Conservation (phyloP, 1,284 basidiomycete genomes). For the Cystobasidium sp. region DNA sequence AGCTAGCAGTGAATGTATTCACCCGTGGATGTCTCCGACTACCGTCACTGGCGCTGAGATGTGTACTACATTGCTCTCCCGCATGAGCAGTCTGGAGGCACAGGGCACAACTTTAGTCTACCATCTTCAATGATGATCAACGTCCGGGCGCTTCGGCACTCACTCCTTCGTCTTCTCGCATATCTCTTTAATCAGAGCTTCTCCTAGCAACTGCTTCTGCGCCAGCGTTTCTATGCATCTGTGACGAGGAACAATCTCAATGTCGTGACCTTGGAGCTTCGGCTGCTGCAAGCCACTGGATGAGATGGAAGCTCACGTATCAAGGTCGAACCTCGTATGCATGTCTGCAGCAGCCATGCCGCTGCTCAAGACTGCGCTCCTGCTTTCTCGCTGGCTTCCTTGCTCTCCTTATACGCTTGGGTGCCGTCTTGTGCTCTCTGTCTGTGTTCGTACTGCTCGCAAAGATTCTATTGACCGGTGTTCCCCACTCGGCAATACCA, state of each 20-base stretch:
- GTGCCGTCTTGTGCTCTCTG: too few relatives aligned
- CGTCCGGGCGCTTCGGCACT: not conserved
- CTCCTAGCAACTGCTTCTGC: slow-evolving; percentile 88
- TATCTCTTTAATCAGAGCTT: slow-evolving; percentile 89
- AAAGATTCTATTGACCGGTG: too few relatives aligned
- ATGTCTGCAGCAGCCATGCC: slow-evolving; percentile 23
- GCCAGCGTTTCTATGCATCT: slow-evolving; percentile 73
- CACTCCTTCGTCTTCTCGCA: slow-evolving; percentile 95
- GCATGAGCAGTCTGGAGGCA: slow-evolving; percentile 77
- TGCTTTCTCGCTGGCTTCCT: not conserved
- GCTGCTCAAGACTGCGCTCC: not conserved
- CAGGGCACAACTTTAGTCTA: not conserved
- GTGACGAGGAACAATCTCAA: not conserved
- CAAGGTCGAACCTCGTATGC: slow-evolving; percentile 41
- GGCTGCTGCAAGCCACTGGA: not conserved
- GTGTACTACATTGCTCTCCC: slow-evolving; percentile 98
- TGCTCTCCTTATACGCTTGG: not conserved
- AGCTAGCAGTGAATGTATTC: slow-evolving; percentile 50
- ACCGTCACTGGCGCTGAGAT: slow-evolving; percentile 98
- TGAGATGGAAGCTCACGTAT: slow-evolving; percentile 21
- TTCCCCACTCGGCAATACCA: too few relatives aligned
- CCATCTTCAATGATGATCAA: not conserved
- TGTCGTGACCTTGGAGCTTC: not conserved
- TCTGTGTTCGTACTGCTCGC: too few relatives aligned
- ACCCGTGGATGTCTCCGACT: slow-evolving; percentile 99